phyloP scores from a whole-genome alignment of 1,139 yeast species.

The Yamadazyma songkhlaensis region DNA sequence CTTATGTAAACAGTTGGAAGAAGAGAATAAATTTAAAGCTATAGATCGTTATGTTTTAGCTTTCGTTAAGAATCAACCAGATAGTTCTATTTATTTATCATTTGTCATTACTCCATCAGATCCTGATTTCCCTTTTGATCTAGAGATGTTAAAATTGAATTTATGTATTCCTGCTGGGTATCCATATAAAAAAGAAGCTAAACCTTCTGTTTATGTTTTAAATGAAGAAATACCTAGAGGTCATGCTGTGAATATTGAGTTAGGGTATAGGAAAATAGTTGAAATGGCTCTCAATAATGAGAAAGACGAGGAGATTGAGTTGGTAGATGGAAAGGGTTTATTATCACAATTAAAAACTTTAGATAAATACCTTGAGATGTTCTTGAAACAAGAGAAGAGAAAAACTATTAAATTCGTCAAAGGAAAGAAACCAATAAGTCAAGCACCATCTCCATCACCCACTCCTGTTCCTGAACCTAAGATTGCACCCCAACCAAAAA shows the following conservation, averaged over 20 bases:
- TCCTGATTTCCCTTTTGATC: constrained; percentile 72
- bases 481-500: background rate
- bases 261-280: constrained; percentile 57
- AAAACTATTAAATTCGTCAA: constrained; percentile 37
- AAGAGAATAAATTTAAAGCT: constrained; percentile 7
- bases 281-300: constrained; percentile 27
- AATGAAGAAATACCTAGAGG: constrained; percentile 76
- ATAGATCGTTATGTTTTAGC: constrained; percentile 17
- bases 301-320: constrained; percentile 24
- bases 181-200: constrained; percentile 37
- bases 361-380: constrained; percentile 56
- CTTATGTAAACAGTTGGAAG: constrained; percentile 17
- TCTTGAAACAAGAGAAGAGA: constrained; percentile 56
- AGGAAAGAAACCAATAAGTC: constrained; percentile 10
- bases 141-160: constrained; percentile 48
- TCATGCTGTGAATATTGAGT: constrained; percentile 61
- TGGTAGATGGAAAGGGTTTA: constrained; percentile 49
- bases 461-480: background rate
- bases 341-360: constrained; percentile 53
- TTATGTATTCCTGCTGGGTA: constrained; percentile 55
- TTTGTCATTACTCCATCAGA: constrained; percentile 55
- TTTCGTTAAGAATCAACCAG: constrained; percentile 17
- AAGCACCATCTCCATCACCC: constrained; percentile 5
- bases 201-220: constrained; percentile 50
- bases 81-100: constrained; percentile 29